phyloP scores from a whole-genome alignment of 495 filamentous ascomycete species.

The Podospora fimiseda region DNA sequence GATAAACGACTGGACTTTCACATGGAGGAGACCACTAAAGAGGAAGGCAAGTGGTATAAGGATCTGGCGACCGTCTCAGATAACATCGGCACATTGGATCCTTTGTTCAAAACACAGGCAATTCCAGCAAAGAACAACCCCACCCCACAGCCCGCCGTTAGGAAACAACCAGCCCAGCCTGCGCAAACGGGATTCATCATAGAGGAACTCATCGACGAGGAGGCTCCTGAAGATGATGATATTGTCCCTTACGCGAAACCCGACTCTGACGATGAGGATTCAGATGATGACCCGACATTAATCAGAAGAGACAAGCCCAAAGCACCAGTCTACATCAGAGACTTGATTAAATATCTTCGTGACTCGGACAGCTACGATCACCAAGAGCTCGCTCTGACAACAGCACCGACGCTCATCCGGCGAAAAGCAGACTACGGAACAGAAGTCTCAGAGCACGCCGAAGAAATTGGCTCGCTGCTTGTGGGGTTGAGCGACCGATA shows the following conservation, averaged over 20 bases:
- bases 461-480: constrained; percentile 70
- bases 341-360: constrained; percentile 70
- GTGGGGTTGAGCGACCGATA: constrained; percentile 77
- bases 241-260: constrained; percentile 81
- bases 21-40: constrained; percentile 66
- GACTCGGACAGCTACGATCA: constrained; percentile 80
- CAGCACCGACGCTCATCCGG: constrained; percentile 73
- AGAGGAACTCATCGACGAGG: constrained; percentile 60
- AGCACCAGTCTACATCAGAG: constrained; percentile 86
- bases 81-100: constrained; percentile 51
- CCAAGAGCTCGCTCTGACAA: constrained; percentile 69
- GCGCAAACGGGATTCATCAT: constrained; percentile 47
- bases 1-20: constrained; percentile 72
- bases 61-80: constrained; percentile 59
- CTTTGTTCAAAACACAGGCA: constrained; percentile 27
- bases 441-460: constrained; percentile 75
- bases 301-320: constrained; percentile 74
- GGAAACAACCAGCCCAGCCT: constrained; percentile 19
- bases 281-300: constrained; percentile 84
- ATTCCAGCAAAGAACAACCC: constrained; percentile 6
- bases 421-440: constrained; percentile 82
- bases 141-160: constrained; percentile 7
- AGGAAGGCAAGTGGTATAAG: constrained; percentile 74
- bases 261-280: constrained; percentile 86
- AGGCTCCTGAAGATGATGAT: constrained; percentile 58